A percentile compares a stretch with the other conserved stretches of the same genome.
phyloP scores from a whole-genome alignment of 2,329 filamentous ascomycete species.

The Coleophoma cylindrospora region DNA sequence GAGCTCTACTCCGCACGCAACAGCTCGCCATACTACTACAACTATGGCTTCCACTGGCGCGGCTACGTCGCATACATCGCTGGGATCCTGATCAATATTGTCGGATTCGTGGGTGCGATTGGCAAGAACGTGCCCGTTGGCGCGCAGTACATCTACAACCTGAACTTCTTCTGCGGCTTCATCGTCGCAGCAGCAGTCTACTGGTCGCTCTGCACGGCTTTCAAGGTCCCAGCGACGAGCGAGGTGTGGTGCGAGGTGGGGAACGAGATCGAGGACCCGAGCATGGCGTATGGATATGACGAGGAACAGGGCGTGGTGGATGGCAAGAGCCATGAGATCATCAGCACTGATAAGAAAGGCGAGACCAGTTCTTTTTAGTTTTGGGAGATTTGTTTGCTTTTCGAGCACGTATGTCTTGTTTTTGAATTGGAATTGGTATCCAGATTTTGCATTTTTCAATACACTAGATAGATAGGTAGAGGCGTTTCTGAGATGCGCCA shows the following conservation, averaged over 20 bases:
- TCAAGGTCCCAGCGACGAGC: slow-evolving; percentile 69
- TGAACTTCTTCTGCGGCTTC: slow-evolving; percentile 89
- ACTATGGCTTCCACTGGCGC: slow-evolving; percentile 72
- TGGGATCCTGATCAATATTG: slow-evolving; percentile 85
- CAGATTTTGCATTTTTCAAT: no score
- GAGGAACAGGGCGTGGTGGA: slow-evolving; percentile 9
- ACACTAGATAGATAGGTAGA: no score
- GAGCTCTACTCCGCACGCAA: slow-evolving; percentile 72
- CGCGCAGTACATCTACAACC: slow-evolving; percentile 79
- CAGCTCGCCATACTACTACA: slow-evolving; percentile 68
- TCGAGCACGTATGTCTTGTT: no score
- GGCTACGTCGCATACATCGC: slow-evolving; percentile 78
- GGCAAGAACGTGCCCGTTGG: slow-evolving; percentile 67
- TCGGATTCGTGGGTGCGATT: slow-evolving; percentile 82
- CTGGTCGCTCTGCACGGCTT: slow-evolving; percentile 63
- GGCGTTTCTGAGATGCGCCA: no score
- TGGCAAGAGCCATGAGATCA: background rate
- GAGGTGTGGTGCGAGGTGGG: slow-evolving; percentile 74
- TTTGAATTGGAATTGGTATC: no score
- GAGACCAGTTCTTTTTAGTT: no score
- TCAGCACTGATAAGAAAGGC: background rate
- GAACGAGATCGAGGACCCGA: slow-evolving; percentile 49
- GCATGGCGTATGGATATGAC: slow-evolving; percentile 19
- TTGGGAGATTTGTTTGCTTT: no score
- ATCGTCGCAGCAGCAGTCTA: slow-evolving; percentile 64